These are phyloP conservation scores for Tribonema minus DNA, from an alignment of 108 stramenopile species.

Conservation along the genomic window DNA sequence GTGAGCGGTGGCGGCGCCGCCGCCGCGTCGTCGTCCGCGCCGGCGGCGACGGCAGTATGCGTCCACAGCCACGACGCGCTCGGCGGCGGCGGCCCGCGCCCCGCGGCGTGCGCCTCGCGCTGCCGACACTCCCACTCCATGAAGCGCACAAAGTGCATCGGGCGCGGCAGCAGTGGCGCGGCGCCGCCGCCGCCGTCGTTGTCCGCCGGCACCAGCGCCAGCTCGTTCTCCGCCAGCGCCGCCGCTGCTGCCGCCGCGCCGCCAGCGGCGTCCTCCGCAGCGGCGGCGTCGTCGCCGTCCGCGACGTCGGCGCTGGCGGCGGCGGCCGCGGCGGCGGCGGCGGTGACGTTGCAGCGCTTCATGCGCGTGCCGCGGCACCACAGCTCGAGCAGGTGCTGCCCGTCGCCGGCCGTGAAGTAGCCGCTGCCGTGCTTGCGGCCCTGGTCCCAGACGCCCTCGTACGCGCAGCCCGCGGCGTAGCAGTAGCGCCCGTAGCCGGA, in stretches of 20 bases:
- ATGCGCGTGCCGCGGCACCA: constrained; percentile 16
- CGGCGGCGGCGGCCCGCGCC: constrained; percentile 1
- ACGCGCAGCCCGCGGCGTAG: constrained; percentile 40
- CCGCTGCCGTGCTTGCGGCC: constrained; percentile 40
- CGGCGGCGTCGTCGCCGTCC: not conserved
- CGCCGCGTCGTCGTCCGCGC: not conserved
- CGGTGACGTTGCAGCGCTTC: constrained; percentile 7
- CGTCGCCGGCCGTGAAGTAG: constrained; percentile 17
- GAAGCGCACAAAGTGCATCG: constrained; percentile 23
- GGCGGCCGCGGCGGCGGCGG: not conserved
- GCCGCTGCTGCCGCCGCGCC: no score
- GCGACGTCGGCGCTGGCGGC: not conserved
- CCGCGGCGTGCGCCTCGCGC: constrained; percentile 14
- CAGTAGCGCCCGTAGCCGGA: constrained; percentile 36
- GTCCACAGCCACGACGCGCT: not conserved
- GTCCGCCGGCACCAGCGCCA: not conserved
- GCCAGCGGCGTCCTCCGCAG: no score
- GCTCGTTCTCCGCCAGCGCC: no score
- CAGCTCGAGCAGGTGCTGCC: constrained; percentile 12
- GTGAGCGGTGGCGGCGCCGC: not conserved
- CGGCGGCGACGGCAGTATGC: not conserved
- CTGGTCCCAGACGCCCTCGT: constrained; percentile 39
- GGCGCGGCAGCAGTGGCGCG: constrained; percentile 4
- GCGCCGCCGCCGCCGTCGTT: constrained; percentile 9
- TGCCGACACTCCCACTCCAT: constrained; percentile 31